phyloP scores from a whole-genome alignment of 352 stramenopile genomes.

The Bremia lactucae region DNA sequence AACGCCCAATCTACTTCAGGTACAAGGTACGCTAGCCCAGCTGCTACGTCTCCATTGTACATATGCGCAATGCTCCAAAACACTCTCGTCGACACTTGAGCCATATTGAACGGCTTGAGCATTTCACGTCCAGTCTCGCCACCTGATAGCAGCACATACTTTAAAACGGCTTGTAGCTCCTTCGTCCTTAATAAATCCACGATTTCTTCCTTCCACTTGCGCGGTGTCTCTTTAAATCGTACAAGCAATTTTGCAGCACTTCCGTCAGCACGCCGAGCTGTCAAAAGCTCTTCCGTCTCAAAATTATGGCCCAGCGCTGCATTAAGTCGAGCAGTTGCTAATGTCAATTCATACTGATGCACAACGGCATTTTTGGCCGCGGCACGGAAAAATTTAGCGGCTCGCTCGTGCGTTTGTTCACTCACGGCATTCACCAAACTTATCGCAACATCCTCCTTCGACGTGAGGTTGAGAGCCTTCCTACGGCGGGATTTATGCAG shows the following conservation, averaged over 20 bases:
- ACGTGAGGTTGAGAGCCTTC: constrained; percentile 47
- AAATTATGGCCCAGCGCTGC: constrained; percentile 52
- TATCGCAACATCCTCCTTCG: constrained; percentile 68
- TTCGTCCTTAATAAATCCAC: constrained; percentile 53
- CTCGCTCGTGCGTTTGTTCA: constrained; percentile 34
- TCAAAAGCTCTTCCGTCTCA: constrained; percentile 35
- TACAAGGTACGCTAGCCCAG: constrained; percentile 48
- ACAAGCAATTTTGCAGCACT: constrained; percentile 42
- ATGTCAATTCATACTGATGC: constrained; percentile 66
- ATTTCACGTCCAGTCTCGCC: constrained; percentile 75
- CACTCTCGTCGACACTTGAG: constrained; percentile 66
- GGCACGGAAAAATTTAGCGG: constrained; percentile 70
- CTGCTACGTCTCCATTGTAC: constrained; percentile 63
- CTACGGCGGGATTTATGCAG: constrained; percentile 44
- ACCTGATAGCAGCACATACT: constrained; percentile 74
- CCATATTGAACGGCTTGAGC: constrained; percentile 88
- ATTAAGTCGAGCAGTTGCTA: constrained; percentile 64
- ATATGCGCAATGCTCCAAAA: constrained; percentile 81
- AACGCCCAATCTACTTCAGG: constrained; percentile 81
- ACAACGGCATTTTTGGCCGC: constrained; percentile 68
- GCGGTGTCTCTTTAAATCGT: constrained; percentile 66
- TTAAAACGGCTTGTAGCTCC: constrained; percentile 62
- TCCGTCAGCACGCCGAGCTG: constrained; percentile 11
- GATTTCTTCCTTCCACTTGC: constrained; percentile 75
- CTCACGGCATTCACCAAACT: constrained; percentile 58